phyloP scores from a whole-genome alignment of 2,329 filamentous ascomycete genomes.

The Pseudocercospora pini-densiflorae region DNA sequence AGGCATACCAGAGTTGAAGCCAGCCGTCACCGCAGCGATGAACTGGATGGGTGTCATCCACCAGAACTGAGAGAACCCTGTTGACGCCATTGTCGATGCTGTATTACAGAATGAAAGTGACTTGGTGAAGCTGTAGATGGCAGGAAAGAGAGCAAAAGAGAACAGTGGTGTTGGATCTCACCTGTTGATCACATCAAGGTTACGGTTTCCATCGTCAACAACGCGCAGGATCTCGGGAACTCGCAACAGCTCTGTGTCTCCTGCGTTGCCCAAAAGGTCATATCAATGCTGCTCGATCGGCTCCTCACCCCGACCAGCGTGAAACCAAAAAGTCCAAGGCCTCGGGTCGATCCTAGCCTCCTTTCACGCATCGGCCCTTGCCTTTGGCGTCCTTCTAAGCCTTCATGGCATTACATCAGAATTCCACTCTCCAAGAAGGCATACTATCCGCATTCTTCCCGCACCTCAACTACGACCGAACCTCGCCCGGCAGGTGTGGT shows the following conservation, averaged over 20 bases:
- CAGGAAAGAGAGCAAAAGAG: background rate
- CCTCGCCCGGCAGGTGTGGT: background rate
- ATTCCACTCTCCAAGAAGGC: too few species aligned
- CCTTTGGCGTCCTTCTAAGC: background rate
- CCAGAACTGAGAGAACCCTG: conserved; percentile 30
- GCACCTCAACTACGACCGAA: background rate
- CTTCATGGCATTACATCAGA: background rate
- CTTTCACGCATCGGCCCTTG: background rate
- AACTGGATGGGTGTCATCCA: conserved; percentile 39
- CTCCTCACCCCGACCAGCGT: background rate
- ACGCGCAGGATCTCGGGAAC: background rate
- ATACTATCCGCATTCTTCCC: conserved; percentile 1
- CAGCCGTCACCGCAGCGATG: conserved; percentile 36
- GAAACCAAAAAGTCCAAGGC: background rate
- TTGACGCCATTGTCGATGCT: conserved; percentile 31
- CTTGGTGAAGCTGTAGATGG: background rate
- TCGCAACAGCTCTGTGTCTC: conserved; percentile 1
- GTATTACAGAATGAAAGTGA: background rate
- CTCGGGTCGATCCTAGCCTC: background rate
- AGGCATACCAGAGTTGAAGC: conserved; percentile 36
- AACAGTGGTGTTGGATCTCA: background rate
- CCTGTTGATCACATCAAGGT: background rate
- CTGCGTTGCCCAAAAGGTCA: conserved; percentile 6
- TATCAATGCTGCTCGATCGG: conserved; percentile 6
- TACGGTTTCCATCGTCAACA: background rate